Evolutionary conservation across 768 basidiomycete genomes (phyloP), one percentile per base, ranked within the genome.

Genomic region (Boletus tylopilopsis): DNA sequence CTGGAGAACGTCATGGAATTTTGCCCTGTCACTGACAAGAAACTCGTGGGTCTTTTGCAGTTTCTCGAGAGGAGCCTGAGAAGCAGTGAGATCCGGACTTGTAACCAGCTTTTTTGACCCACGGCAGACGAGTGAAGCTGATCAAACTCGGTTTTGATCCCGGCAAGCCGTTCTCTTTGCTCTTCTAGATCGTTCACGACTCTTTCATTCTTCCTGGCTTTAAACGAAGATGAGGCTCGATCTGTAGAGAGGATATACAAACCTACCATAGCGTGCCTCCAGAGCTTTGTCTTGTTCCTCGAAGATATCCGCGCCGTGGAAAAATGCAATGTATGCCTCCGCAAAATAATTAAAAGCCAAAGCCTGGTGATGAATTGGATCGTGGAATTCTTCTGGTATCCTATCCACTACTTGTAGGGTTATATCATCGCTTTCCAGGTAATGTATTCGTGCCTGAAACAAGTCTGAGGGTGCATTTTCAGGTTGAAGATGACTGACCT

Each of bases 291-390:
- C 85, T 44, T 83, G 81, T 54, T 87, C 85, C 1, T 78, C 71
- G 53, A 86, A 87, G 24, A 81, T 74, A 56, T 90, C 89, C 10
- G 76, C 74, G 5, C 80, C 76, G 46, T 82, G 77, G 27, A 91
- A 69, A 73, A 90, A 90, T 5, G 76, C 59, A 6, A 76, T 71
- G 57, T 92, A 92, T 1, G 88, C 76, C 43, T 80, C 75, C 15
- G 79, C 72, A 40, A 79, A 82, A 67, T 87, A 90, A 45, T 85
- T 79, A 50, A 89, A 86, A n/a, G 85, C 85, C 18, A 92, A 72
- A 0, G 87, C 85, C 52, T 78, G 79, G 47, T 91, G 87, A 38
- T 93, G 84, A 49, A 81, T 75, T 6, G 76, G 76, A 56, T 87
- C 82, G 36, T 84, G 82, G 54, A 94, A 88, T 61, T 90, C 86